Conservation (phyloP, 768 basidiomycete genomes). For the Strobilomyces echinocephalus region DNA sequence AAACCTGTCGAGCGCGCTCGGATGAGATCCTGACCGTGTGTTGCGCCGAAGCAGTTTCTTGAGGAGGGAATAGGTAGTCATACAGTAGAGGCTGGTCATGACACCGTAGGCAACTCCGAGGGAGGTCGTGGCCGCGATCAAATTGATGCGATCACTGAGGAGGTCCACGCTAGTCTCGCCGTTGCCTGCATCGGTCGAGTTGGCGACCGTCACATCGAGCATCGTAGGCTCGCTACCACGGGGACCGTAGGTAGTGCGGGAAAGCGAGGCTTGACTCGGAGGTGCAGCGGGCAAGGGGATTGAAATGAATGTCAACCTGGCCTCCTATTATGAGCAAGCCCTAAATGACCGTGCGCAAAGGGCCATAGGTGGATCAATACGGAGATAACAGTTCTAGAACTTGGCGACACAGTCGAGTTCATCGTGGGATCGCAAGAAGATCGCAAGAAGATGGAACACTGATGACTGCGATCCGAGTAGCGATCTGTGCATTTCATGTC, state of each 20-base stretch:
- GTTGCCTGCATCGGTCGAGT: slow-evolving; percentile 1
- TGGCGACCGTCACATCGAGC: slow-evolving; percentile 8
- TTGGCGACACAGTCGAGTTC: slow-evolving; percentile 1
- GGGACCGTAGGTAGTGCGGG: slow-evolving; percentile 4
- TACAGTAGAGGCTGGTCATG: slow-evolving; percentile 17
- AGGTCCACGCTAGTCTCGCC: slow-evolving; percentile 3
- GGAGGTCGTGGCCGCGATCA: slow-evolving; percentile 24
- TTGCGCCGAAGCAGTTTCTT: slow-evolving; percentile 15
- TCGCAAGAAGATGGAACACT: slow-evolving; percentile 12
- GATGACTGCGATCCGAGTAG: slow-evolving; percentile 18
- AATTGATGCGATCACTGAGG: slow-evolving; percentile 22
- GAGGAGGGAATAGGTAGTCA: slow-evolving; percentile 15
- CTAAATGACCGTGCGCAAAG: slow-evolving; percentile 26
- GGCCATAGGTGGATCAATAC: slow-evolving; percentile 5
- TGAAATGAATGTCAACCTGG: slow-evolving; percentile 10
- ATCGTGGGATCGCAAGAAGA: neutral
- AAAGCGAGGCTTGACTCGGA: slow-evolving; percentile 4
- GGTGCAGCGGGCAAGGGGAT: slow-evolving; percentile 6
- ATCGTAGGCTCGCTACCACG: slow-evolving; percentile 4
- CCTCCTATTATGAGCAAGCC: slow-evolving; percentile 13
- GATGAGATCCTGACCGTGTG: slow-evolving; percentile 2
- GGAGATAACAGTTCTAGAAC: slow-evolving; percentile 11
- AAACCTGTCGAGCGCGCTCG: slow-evolving; percentile 1
- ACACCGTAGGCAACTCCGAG: slow-evolving; percentile 22
- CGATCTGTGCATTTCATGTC: neutral